Evolutionary conservation across 495 filamentous ascomycete genomes (phyloP), one percentile per base, ranked within the genome.

Genomic region (Penicillium silybi): DNA sequence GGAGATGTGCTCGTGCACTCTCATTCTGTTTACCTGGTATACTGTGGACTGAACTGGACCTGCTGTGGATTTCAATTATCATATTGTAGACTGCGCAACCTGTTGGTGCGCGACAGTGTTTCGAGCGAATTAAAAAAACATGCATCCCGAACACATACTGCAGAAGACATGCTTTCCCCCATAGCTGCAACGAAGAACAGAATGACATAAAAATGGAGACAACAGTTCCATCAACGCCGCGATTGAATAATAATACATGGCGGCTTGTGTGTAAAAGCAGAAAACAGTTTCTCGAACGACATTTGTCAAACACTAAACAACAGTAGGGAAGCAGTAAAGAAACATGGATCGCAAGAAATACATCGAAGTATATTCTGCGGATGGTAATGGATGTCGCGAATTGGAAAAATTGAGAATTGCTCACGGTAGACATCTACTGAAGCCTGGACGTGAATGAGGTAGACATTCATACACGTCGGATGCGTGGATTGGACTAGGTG

Each of bases 291-390:
- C 53, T 41, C 35, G 29, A 48, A 20, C 6, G 18, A 41, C 22
- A 39, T 39, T 27, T 22, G 22, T 39, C 6, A 25, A 29, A 22
- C n/a, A 56, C 27, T 26, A 40, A 37, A 19, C 19, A 37, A 1
- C 38, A 44, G 11, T 39, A 15, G 11, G 9, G 44, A 23, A 44
- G 17, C 2, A 38, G 40, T 42, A 42, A 48, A 41, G 16, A 41
- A 23, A 49, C 26, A 32, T 44, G 51, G n/a, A 15, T 42, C 20
- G 38, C 45, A 44, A 48, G 29, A 19, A 44, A 57, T 54, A 63
- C 61, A 50, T 54, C 38, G 37, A 29, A 26, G 43, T 58, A 60
- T 54, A 65, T 65, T 50, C 46, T 59, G 56, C 27, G 48, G 43
- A 56, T 56, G 26, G 22, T 51, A 65, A 58, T 19, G 46, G 27